A percentile compares a stretch with the other conserved stretches of the same genome.
phyloP scores from a whole-genome alignment of 192 early-diverging fungal species.

The Entomortierella lignicola region DNA sequence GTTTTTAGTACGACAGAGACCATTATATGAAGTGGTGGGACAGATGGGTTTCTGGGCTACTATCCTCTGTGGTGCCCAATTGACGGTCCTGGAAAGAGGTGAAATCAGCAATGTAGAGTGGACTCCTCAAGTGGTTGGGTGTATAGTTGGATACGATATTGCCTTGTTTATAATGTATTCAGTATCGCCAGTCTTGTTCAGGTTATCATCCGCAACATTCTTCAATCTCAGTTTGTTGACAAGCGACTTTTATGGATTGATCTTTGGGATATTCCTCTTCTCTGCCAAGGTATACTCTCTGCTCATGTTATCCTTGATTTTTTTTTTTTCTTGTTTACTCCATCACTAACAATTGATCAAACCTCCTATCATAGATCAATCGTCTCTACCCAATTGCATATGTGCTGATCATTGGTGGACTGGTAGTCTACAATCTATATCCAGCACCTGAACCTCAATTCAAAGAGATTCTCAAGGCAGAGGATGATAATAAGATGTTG shows the following conservation, averaged over 20 bases:
- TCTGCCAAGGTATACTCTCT: slow-evolving; percentile 59
- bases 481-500: not conserved
- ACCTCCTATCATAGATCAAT: slow-evolving; percentile 32
- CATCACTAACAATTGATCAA: not conserved
- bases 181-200: slow-evolving; percentile 75
- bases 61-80: slow-evolving; percentile 75
- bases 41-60: slow-evolving; percentile 80
- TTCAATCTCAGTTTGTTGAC: slow-evolving; percentile 86
- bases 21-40: slow-evolving; percentile 80
- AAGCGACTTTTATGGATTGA: slow-evolving; percentile 82
- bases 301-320: not conserved
- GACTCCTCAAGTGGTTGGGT: slow-evolving; percentile 31
- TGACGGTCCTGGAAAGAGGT: slow-evolving; percentile 74
- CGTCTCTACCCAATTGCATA: slow-evolving; percentile 76
- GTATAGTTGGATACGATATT: slow-evolving; percentile 70
- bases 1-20: slow-evolving; percentile 74
- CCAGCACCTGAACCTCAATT: slow-evolving; percentile 66
- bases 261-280: slow-evolving; percentile 81
- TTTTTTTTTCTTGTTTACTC: not conserved
- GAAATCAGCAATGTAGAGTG: slow-evolving; percentile 54
- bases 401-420: slow-evolving; percentile 71
- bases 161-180: slow-evolving; percentile 80
- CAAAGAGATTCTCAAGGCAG: slow-evolving; percentile 23
- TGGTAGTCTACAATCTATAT: slow-evolving; percentile 74
- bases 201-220: slow-evolving; percentile 75